Evolutionary conservation across 441 rosid species (phyloP).

Genomic region (Sinapis alba): DNA sequence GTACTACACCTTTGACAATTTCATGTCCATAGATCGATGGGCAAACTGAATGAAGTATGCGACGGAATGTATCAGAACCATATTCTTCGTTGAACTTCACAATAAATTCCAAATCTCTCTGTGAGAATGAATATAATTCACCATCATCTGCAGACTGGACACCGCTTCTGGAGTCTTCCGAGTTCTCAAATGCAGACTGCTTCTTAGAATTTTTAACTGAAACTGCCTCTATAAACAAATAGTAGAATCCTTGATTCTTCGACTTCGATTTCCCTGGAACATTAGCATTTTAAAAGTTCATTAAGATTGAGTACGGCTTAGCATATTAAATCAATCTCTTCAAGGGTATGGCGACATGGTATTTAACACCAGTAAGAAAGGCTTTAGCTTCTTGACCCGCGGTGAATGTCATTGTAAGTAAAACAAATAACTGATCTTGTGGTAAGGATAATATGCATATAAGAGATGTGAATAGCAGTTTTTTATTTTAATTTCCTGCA

Average conservation of each 20-base stretch:
- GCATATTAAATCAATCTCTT: constrained; percentile 3
- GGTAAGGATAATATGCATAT: background rate
- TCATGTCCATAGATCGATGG: constrained; percentile 99
- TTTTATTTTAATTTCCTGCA: constrained; percentile 11
- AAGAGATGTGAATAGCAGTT: constrained; percentile 2
- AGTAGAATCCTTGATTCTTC: constrained; percentile 91
- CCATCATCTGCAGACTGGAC: constrained; percentile 61
- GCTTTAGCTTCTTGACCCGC: constrained; percentile 3
- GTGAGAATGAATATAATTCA: constrained; percentile 78
- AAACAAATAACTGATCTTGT: constrained; percentile 10
- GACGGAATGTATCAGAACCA: constrained; percentile 81
- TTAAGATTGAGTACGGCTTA: background rate
- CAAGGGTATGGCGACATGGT: constrained; percentile 10
- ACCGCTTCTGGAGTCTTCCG: constrained; percentile 54
- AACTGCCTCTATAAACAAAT: constrained; percentile 86
- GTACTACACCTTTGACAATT: constrained; percentile 84
- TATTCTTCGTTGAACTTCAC: constrained; percentile 88
- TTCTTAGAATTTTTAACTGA: constrained; percentile 82
- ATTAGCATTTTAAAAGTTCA: constrained; percentile 15
- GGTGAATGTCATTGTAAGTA: constrained; percentile 7
- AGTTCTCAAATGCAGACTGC: constrained; percentile 64
- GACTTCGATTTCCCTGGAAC: constrained; percentile 87
- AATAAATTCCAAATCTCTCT: constrained; percentile 91
- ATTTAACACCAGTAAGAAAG: constrained; percentile 7
- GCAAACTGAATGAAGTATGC: constrained; percentile 85